A percentile compares a stretch with the other conserved stretches of the same genome.
Conservation (phyloP, 805 yeast genomes). For the Candida tallmaniae region DNA sequence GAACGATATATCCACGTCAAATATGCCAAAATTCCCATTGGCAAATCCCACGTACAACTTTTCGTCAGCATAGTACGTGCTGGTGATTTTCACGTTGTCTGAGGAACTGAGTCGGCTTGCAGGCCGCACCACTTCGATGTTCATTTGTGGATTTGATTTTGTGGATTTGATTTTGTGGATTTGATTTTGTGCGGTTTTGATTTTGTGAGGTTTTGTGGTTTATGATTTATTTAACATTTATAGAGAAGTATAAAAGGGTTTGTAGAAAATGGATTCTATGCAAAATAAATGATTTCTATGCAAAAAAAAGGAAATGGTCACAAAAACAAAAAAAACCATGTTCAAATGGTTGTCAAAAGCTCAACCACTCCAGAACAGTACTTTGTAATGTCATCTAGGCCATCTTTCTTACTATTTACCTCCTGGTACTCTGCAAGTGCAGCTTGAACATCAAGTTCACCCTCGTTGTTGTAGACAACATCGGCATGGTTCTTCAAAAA, state of each 20-base stretch:
- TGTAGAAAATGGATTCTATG: no score
- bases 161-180: no score
- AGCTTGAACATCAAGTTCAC: constrained; percentile 34
- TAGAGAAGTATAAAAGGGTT: no score
- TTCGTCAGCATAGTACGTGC: constrained; percentile 17
- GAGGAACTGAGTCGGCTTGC: constrained; percentile 29
- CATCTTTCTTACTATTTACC: constrained; percentile 39
- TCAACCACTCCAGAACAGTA: constrained; percentile 77
- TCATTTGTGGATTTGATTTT: no score
- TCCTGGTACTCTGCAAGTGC: constrained; percentile 49
- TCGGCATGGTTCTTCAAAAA: constrained; percentile 81
- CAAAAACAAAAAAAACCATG: no score
- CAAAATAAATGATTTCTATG: no score
- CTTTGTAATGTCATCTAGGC: constrained; percentile 64
- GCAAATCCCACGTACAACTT: constrained; percentile 27
- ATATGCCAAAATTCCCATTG: constrained; percentile 32
- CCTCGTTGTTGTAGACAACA: constrained; percentile 44
- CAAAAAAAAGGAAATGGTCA: no score
- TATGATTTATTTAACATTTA: no score
- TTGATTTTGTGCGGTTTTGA: no score
- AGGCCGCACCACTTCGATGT: constrained; percentile 36
- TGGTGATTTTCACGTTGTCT: constrained; percentile 16
- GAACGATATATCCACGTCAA: constrained; percentile 14
- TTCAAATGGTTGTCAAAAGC: constrained; percentile 42
- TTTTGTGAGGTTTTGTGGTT: neutral